Evolutionary conservation across 2,329 filamentous ascomycete genomes (phyloP).

Genomic region (Chlorencoelia australis): DNA sequence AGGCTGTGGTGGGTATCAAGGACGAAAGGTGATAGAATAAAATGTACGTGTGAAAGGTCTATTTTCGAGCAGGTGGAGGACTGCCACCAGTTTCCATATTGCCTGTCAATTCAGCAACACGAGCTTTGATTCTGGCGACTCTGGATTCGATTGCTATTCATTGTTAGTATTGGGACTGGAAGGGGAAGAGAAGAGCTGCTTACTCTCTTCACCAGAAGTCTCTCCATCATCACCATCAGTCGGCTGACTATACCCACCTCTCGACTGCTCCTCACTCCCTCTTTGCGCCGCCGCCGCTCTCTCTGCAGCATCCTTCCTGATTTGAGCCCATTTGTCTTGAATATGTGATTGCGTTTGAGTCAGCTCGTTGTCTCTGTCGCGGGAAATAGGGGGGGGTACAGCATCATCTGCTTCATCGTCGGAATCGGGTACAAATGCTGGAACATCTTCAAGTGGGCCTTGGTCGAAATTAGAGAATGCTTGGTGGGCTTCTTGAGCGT

Average conservation of each 20-base stretch:
- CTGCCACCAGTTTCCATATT: constrained; percentile 50
- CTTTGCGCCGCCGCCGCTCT: constrained; percentile 58
- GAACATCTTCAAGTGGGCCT: constrained; percentile 77
- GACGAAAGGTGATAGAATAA: no score
- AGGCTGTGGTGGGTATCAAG: no score
- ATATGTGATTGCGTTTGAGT: constrained; percentile 3
- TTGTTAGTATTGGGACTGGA: constrained; percentile 19
- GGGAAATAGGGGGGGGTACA: constrained; percentile 19
- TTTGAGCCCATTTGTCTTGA: constrained; percentile 88
- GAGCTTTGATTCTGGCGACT: constrained; percentile 93
- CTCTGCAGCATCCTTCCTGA: constrained; percentile 86
- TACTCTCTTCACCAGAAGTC: constrained; percentile 91
- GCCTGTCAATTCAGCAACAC: constrained; percentile 86
- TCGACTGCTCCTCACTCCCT: constrained; percentile 52
- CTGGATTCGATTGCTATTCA: constrained; percentile 82
- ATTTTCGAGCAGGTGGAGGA: constrained; percentile 8
- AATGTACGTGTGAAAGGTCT: no score
- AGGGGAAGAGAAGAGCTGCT: constrained; percentile 32
- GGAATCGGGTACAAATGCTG: constrained; percentile 60
- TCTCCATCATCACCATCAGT: constrained; percentile 69
- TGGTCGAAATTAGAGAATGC: constrained; percentile 71
- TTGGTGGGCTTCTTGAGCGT: constrained; percentile 47
- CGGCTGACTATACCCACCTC: constrained; percentile 44
- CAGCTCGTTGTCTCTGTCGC: constrained; percentile 22
- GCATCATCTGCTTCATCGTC: constrained; percentile 32